Evolutionary conservation across 371 early-diverging fungal species (phyloP).

Genomic region (Gilbertella persicaria): DNA sequence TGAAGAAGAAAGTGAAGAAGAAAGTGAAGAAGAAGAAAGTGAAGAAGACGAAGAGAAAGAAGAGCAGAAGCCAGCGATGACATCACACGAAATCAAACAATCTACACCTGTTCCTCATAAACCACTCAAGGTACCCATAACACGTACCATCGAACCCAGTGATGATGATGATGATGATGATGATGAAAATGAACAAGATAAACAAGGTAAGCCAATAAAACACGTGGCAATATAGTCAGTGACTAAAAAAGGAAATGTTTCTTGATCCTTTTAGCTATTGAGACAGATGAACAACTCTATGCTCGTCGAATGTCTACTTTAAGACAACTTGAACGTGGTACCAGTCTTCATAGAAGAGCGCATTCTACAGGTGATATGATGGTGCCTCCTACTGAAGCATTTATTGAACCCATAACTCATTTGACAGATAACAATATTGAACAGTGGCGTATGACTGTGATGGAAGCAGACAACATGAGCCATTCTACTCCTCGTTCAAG

Average conservation of each 20-base stretch:
- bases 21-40: constrained; percentile 15
- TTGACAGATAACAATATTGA: constrained; percentile 14
- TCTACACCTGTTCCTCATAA: constrained; percentile 3
- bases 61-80: neutral
- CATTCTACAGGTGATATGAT: constrained; percentile 28
- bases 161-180: constrained; percentile 23
- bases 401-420: constrained; percentile 1
- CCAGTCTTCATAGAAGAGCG: constrained; percentile 31
- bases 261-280: constrained; percentile 7
- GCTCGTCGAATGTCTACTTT: constrained; percentile 33
- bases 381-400: constrained; percentile 12
- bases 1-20: constrained; percentile 27
- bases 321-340: constrained; percentile 30
- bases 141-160: constrained; percentile 17
- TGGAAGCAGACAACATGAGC: constrained; percentile 22
- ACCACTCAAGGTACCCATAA: neutral
- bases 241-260: constrained; percentile 9
- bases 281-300: constrained; percentile 15
- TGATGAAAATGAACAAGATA: constrained; percentile 3
- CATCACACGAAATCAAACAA: neutral
- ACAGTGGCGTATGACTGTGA: constrained; percentile 25
- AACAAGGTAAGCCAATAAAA: neutral
- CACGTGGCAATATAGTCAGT: constrained; percentile 4
- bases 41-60: constrained; percentile 6
- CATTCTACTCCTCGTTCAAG: constrained; percentile 4